Evolutionary conservation across 768 basidiomycete genomes (phyloP).

Genomic region (Tephrocybe sp.): DNA sequence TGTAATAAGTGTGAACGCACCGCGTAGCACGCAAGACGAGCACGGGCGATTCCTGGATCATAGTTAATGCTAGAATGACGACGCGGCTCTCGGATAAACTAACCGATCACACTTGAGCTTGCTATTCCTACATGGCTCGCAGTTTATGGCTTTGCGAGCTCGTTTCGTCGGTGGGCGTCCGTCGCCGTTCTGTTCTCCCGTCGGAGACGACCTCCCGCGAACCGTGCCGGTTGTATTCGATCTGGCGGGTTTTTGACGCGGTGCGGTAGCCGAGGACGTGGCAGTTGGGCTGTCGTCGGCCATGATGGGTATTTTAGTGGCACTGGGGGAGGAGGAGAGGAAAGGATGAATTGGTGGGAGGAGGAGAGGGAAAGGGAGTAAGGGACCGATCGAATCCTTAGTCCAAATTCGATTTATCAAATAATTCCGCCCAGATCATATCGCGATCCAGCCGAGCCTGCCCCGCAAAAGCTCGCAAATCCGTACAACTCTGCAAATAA

Average conservation of each 20-base stretch:
- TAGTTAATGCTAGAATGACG: slow-evolving; percentile 15
- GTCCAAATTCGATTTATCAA: slow-evolving; percentile 23
- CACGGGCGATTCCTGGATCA: slow-evolving; percentile 76
- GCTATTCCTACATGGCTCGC: slow-evolving; percentile 84
- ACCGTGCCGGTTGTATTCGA: slow-evolving; percentile 41
- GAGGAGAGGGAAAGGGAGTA: slow-evolving; percentile 21
- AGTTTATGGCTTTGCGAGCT: slow-evolving; percentile 86
- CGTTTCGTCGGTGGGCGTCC: slow-evolving; percentile 75
- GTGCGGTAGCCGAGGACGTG: slow-evolving; percentile 35
- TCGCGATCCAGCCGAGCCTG: slow-evolving; percentile 15
- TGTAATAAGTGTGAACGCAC: slow-evolving; percentile 47
- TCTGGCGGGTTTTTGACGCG: slow-evolving; percentile 42
- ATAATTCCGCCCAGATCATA: slow-evolving; percentile 18
- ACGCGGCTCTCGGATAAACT: slow-evolving; percentile 19
- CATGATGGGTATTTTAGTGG: slow-evolving; percentile 25
- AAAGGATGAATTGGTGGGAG: too few species aligned
- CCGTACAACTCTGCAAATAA: slow-evolving; percentile 3
- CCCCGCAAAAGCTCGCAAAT: slow-evolving; percentile 15
- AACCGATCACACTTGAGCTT: slow-evolving; percentile 90
- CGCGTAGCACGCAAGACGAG: slow-evolving; percentile 83
- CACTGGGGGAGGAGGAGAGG: slow-evolving; percentile 13
- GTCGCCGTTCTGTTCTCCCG: slow-evolving; percentile 48
- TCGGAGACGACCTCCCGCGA: slow-evolving; percentile 52
- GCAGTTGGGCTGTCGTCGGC: slow-evolving; percentile 36
- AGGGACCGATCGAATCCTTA: slow-evolving; percentile 25